A percentile compares a stretch with the other conserved stretches of the same genome.
Conservation (phyloP, 805 yeast genomes). For the Kluyveromyces nonfermentans region DNA sequence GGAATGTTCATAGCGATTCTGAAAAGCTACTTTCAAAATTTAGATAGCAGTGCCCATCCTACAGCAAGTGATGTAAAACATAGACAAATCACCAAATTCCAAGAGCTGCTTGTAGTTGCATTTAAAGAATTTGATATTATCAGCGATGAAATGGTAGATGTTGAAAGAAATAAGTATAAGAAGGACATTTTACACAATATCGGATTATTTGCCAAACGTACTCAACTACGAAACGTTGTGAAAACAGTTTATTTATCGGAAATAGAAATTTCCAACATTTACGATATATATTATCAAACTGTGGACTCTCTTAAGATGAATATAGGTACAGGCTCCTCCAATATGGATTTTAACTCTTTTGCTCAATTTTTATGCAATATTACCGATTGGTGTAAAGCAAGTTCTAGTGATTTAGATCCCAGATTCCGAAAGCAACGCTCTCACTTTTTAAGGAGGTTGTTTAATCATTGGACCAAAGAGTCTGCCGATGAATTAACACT, state of each 20-base stretch:
- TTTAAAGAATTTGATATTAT: conserved; percentile 81
- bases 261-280: conserved; percentile 57
- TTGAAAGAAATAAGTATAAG: conserved; percentile 61
- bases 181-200: conserved; percentile 76
- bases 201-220: conserved; percentile 82
- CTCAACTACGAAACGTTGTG: conserved; percentile 81
- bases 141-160: conserved; percentile 62
- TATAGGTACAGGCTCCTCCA: conserved; percentile 46
- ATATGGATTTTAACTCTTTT: conserved; percentile 69
- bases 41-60: conserved; percentile 76
- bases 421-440: conserved; percentile 26
- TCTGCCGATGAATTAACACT: conserved; percentile 48
- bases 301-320: conserved; percentile 54
- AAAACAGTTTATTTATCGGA: conserved; percentile 51
- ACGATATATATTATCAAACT: conserved; percentile 76
- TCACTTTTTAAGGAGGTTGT: conserved; percentile 54
- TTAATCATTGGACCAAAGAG: conserved; percentile 60
- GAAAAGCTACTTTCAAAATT: conserved; percentile 67
- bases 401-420: conserved; percentile 30
- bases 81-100: conserved; percentile 71
- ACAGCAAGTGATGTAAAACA: conserved; percentile 53
- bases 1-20: conserved; percentile 82
- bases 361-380: conserved; percentile 66
- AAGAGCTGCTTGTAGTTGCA: conserved; percentile 82
- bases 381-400: conserved; percentile 60